Evolutionary conservation across 1,139 yeast genomes (phyloP).

Genomic region (Pichia sp.): DNA sequence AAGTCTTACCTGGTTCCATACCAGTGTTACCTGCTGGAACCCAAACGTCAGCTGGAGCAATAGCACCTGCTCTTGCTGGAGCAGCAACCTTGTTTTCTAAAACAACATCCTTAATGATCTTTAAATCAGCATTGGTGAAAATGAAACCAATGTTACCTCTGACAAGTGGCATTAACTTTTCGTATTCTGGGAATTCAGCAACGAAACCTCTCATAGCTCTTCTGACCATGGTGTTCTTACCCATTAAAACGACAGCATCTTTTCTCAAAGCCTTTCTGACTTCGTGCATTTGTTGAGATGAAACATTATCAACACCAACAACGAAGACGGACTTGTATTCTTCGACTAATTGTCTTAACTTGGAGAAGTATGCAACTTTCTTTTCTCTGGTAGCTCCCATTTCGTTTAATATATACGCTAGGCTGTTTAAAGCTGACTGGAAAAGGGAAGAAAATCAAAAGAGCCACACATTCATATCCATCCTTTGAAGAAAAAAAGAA

Average conservation of each 20-base stretch:
- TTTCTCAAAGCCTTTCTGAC: constrained; percentile 96
- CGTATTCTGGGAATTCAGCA: constrained; percentile 90
- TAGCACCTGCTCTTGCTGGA: constrained; percentile 99
- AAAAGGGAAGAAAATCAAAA: not conserved
- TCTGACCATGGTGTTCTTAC: constrained; percentile 99
- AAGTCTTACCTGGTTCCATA: constrained; percentile 99
- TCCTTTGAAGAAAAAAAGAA: not conserved
- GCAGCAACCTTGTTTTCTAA: constrained; percentile 96
- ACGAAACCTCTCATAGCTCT: constrained; percentile 98
- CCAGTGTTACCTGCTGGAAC: constrained; percentile 99
- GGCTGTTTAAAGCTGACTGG: constrained; percentile 79
- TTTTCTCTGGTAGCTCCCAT: constrained; percentile 99
- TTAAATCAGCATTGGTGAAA: constrained; percentile 95
- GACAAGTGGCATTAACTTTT: constrained; percentile 89
- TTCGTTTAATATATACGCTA: constrained; percentile 86
- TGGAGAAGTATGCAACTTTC: constrained; percentile 90
- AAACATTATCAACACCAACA: constrained; percentile 99
- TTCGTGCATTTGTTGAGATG: constrained; percentile 99
- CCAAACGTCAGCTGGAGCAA: constrained; percentile 96
- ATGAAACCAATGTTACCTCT: constrained; percentile 99
- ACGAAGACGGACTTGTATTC: constrained; percentile 97
- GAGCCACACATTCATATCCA: not conserved
- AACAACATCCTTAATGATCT: constrained; percentile 82
- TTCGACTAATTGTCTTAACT: constrained; percentile 91
- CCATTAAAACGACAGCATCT: constrained; percentile 94